Conservation (phyloP, 78 protist species). For the Dictyostelium firmibasis region DNA sequence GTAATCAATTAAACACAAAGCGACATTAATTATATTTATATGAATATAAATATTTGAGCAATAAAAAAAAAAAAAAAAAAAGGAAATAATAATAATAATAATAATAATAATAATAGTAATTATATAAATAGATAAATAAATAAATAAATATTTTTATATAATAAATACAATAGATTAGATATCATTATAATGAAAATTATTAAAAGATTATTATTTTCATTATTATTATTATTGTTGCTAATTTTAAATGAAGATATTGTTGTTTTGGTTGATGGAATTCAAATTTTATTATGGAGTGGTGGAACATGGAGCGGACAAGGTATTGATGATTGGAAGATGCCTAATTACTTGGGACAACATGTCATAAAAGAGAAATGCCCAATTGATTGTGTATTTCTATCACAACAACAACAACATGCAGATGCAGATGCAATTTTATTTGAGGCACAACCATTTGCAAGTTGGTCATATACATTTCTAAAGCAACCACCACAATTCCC, state of each 20-base stretch:
- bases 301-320: slow-evolving; percentile 64
- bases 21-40: neutral
- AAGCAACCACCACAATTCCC: slow-evolving; percentile 48
- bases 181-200: neutral
- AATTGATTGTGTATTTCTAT: neutral
- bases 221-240: neutral
- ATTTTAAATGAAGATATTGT: no score
- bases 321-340: neutral
- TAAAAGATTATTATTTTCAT: neutral
- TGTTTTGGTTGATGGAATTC: neutral
- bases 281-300: slow-evolving; percentile 40
- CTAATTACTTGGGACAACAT: slow-evolving; percentile 61
- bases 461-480: slow-evolving; percentile 31
- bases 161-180: no score
- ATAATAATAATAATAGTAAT: no score
- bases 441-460: slow-evolving; percentile 72
- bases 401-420: neutral
- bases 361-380: neutral
- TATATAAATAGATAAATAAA: neutral
- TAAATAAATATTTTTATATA: neutral
- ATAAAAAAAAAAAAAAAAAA: neutral
- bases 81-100: neutral
- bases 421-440: slow-evolving; percentile 23
- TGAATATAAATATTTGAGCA: no score
- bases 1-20: neutral